Percentiles rank a stretch among this genome's conserved stretches.
Evolutionary conservation across 768 basidiomycete genomes (phyloP).

Genomic region (Dictyophora rubrovolvata): DNA sequence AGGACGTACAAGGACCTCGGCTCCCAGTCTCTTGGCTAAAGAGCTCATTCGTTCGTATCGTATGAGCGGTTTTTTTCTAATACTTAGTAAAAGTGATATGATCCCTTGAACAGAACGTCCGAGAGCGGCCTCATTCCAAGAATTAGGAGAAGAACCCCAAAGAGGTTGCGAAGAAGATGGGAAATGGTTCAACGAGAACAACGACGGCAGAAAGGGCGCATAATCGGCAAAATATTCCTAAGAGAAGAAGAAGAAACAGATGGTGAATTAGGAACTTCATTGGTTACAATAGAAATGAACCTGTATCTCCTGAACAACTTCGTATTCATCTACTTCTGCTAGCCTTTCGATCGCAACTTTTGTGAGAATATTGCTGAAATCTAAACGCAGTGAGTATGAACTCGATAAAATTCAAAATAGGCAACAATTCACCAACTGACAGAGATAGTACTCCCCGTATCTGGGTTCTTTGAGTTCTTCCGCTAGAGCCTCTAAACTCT

Average conservation of each 20-base stretch:
- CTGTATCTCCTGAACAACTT: slow-evolving; percentile 95
- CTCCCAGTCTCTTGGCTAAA: slow-evolving; percentile 84
- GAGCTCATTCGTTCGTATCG: slow-evolving; percentile 89
- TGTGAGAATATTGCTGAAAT: slow-evolving; percentile 90
- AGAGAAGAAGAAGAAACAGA: slow-evolving; percentile 17
- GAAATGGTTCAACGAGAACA: slow-evolving; percentile 79
- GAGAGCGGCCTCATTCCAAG: slow-evolving; percentile 69
- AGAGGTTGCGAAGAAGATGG: slow-evolving; percentile 55
- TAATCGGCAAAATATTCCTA: slow-evolving; percentile 99
- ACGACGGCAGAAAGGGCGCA: slow-evolving; percentile 69
- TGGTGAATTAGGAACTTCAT: slow-evolving; percentile 6
- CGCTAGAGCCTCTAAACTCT: slow-evolving; percentile 74
- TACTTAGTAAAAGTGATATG: slow-evolving; percentile 75
- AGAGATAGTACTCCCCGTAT: slow-evolving; percentile 98
- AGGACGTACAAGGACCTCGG: slow-evolving; percentile 65
- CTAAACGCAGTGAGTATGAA: slow-evolving; percentile 29
- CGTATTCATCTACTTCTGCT: slow-evolving; percentile 90
- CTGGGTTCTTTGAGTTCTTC: slow-evolving; percentile 80
- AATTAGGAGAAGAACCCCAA: slow-evolving; percentile 59
- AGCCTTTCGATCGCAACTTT: slow-evolving; percentile 87
- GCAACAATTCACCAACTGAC: slow-evolving; percentile 73
- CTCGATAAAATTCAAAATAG: slow-evolving; percentile 1
- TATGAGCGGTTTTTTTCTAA: slow-evolving; percentile 90
- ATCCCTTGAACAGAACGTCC: slow-evolving; percentile 72
- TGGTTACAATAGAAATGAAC: slow-evolving; percentile 31